Evolutionary conservation across 2,329 filamentous ascomycete genomes (phyloP), one percentile per base, ranked within the genome.

Genomic region (Hypocrella siamensis): DNA sequence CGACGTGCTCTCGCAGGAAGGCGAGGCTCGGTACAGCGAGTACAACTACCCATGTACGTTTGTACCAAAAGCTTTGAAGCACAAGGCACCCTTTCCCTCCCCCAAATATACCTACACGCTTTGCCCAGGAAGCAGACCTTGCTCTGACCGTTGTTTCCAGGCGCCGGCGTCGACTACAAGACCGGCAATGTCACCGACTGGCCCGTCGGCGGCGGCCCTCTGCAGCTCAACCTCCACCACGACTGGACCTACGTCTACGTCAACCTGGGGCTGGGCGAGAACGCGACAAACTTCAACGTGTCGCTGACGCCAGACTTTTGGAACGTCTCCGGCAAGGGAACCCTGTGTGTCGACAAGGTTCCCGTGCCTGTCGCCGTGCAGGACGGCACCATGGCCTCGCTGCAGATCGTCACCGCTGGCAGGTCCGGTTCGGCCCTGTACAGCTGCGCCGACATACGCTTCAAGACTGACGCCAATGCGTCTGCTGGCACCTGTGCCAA

Each of bases 391-490:
- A 61, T 68, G 30, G 79, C 67, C 11, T 77, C 70, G 19, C 57
- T 85, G 34, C 79, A 84, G 56, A 70, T 85, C 31, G 65, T 83
- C 22, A 76, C 72, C 4, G 60, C 72, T 29, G 73, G 70, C 18
- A 60, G 67, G 16, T 58, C 57, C 4, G 66, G 61, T 15, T 64
- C 61, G 25, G 73, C 77, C 12, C 56, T 85, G 19, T 85, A 83
- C 54, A 79, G 76, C 53, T 86, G 80, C 52, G 75, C 79, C 46
- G 79, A 86, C 44, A 70, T 85, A 41, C 75, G 69, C 17, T 76
- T 86, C 56, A 66, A 63, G 19, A 56, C 58, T 31, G 56, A 57
- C 9, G 60, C 68, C 4, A 57, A 62, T 14, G 49, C n/a, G n/a
- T n/a, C 56, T 7, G 57, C 65, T 12, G 47, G 56, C 17, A 51